These are phyloP conservation scores for Lentinula aciculospora DNA, from an alignment of 768 basidiomycete species.

Conservation along the genomic window DNA sequence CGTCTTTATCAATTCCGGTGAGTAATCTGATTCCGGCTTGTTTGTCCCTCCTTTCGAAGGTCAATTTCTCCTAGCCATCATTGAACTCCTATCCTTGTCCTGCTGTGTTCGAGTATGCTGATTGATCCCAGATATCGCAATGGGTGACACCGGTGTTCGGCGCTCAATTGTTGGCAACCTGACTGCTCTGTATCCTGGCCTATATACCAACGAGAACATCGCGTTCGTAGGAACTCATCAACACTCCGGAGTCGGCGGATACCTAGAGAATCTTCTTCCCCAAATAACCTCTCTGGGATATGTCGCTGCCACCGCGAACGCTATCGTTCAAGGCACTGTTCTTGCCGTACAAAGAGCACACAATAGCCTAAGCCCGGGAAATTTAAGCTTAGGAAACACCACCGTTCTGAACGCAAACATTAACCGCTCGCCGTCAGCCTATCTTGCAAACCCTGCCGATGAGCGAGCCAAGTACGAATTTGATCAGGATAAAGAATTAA, in stretches of 20 bases:
- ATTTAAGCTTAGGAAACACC: constrained; percentile 60
- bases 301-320: constrained; percentile 64
- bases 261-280: constrained; percentile 72
- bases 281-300: constrained; percentile 73
- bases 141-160: constrained; percentile 76
- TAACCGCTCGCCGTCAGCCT: constrained; percentile 74
- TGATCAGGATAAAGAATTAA: constrained; percentile 73
- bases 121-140: constrained; percentile 55
- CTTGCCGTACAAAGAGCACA: constrained; percentile 67
- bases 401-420: constrained; percentile 64
- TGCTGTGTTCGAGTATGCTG: not conserved
- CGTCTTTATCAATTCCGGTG: constrained; percentile 74
- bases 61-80: too few species aligned
- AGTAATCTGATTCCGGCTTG: too few species aligned
- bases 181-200: constrained; percentile 47
- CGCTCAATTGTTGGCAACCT: constrained; percentile 60
- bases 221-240: constrained; percentile 73
- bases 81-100: not conserved
- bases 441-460: constrained; percentile 65
- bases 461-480: constrained; percentile 63
- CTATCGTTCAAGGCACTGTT: constrained; percentile 67
- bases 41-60: too few species aligned
- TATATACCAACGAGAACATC: constrained; percentile 68
- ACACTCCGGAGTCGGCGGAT: constrained; percentile 76
- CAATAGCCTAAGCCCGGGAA: constrained; percentile 51